These are phyloP conservation scores for Pelargonium cotyledonis DNA, from an alignment of 441 rosid genomes.

Conservation along the genomic window DNA sequence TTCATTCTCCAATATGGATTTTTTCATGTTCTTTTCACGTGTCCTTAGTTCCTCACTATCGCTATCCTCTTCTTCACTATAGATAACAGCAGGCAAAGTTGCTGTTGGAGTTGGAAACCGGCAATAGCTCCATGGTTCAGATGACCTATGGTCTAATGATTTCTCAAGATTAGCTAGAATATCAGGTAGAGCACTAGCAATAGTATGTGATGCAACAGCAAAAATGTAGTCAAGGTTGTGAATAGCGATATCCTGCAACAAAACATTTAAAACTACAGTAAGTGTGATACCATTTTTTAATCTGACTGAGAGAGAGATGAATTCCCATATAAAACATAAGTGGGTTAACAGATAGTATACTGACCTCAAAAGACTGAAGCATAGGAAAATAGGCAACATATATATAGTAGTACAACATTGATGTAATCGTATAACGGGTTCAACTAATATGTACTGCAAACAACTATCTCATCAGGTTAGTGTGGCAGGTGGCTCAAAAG, in stretches of 20 bases:
- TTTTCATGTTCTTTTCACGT: conserved; percentile 43
- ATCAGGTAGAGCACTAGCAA: conserved; percentile 66
- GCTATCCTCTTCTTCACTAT: conserved; percentile 79
- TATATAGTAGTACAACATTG: too few relatives aligned
- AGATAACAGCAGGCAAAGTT: conserved; percentile 62
- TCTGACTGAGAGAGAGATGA: neutral
- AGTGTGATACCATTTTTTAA: neutral
- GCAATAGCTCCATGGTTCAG: conserved; percentile 83
- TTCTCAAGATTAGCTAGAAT: conserved; percentile 79
- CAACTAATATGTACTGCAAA: too few relatives aligned
- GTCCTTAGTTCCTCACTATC: conserved; percentile 57
- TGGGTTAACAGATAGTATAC: too few relatives aligned
- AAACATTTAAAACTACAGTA: neutral
- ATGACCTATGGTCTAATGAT: conserved; percentile 67
- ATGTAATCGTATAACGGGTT: too few relatives aligned
- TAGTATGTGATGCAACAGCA: conserved; percentile 57
- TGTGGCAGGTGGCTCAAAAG: too few relatives aligned
- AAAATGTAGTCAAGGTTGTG: conserved; percentile 86
- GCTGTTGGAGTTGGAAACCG: conserved; percentile 94
- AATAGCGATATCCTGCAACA: conserved; percentile 71
- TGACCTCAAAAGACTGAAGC: too few relatives aligned
- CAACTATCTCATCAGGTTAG: too few relatives aligned
- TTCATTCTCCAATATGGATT: conserved; percentile 22
- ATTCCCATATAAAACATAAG: neutral
- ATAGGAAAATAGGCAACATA: too few relatives aligned